Percentiles rank a stretch among this genome's conserved stretches.
phyloP scores from a whole-genome alignment of 352 stramenopile species.

The Phytophthora ohioensis region DNA sequence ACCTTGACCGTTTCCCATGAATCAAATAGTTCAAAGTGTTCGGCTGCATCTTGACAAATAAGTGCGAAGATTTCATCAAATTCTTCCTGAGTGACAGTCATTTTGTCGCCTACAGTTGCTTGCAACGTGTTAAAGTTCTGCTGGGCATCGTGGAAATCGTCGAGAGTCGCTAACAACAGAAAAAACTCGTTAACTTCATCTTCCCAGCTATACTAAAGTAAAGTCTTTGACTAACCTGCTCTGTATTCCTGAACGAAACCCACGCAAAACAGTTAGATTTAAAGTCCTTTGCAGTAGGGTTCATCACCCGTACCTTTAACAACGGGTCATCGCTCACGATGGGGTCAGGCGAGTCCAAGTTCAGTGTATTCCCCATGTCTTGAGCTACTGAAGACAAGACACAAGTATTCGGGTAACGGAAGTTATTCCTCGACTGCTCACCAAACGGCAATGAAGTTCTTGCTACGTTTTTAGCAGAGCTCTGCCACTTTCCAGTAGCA shows the following conservation, averaged over 20 bases:
- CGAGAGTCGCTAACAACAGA: conserved; percentile 28
- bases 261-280: not conserved
- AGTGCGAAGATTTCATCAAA: conserved; percentile 86
- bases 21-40: conserved; percentile 81
- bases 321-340: conserved; percentile 60
- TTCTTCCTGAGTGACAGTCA: conserved; percentile 74
- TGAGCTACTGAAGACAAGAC: not conserved
- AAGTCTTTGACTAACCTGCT: conserved; percentile 14
- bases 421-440: not conserved
- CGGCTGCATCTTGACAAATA: conserved; percentile 68
- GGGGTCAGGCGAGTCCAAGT: conserved; percentile 35
- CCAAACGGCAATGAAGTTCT: not conserved
- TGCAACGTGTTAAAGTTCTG: conserved; percentile 75
- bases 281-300: not conserved
- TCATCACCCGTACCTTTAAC: conserved; percentile 35
- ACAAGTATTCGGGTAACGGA: conserved; percentile 18
- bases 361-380: conserved; percentile 57
- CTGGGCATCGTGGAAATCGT: conserved; percentile 60
- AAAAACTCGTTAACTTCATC: conserved; percentile 5
- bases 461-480: conserved; percentile 17
- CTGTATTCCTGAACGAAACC: conserved; percentile 16
- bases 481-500: not conserved
- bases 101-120: conserved; percentile 74
- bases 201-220: too few relatives aligned
- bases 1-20: conserved; percentile 69